Evolutionary conservation across 2,329 filamentous ascomycete species (phyloP).

Genomic region (Colletotrichum tabaci): DNA sequence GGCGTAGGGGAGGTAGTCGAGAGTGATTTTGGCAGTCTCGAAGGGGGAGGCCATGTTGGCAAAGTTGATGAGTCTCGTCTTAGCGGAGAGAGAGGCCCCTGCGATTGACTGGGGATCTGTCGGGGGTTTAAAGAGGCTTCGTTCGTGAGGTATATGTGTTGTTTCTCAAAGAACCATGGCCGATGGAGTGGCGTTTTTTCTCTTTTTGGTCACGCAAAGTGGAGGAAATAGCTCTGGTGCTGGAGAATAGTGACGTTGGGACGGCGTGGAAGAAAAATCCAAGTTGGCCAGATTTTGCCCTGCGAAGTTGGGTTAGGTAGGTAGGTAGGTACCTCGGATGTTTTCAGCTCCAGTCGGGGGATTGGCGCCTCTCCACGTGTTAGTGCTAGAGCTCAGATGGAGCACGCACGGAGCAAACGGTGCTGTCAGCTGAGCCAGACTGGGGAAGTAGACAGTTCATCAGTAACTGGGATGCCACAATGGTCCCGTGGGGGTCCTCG

Average conservation of each 20-base stretch:
- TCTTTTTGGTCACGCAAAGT: conserved; percentile 3
- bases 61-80: conserved; percentile 27
- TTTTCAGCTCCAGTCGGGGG: conserved; percentile 12
- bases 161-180: conserved; percentile 23
- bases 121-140: not conserved
- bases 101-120: conserved; percentile 8
- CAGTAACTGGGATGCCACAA: too few species aligned
- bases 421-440: conserved; percentile 18
- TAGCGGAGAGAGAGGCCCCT: conserved; percentile 9
- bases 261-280: conserved; percentile 24
- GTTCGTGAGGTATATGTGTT: not conserved
- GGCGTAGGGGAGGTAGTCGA: conserved; percentile 88
- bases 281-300: conserved; percentile 39
- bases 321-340: conserved; percentile 16
- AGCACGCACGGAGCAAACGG: conserved; percentile 34
- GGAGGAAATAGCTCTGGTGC: conserved; percentile 1
- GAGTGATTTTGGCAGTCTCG: conserved; percentile 72
- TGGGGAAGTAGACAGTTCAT: too few species aligned
- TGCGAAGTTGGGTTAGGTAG: conserved; percentile 10
- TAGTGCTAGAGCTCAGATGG: conserved; percentile 31
- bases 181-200: not conserved
- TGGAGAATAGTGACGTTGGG: conserved; percentile 31
- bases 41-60: conserved; percentile 57
- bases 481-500: too few species aligned
- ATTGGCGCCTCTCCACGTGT: conserved; percentile 22